phyloP scores from a whole-genome alignment of 2,329 filamentous ascomycete genomes.

The Epichloe scottii region DNA sequence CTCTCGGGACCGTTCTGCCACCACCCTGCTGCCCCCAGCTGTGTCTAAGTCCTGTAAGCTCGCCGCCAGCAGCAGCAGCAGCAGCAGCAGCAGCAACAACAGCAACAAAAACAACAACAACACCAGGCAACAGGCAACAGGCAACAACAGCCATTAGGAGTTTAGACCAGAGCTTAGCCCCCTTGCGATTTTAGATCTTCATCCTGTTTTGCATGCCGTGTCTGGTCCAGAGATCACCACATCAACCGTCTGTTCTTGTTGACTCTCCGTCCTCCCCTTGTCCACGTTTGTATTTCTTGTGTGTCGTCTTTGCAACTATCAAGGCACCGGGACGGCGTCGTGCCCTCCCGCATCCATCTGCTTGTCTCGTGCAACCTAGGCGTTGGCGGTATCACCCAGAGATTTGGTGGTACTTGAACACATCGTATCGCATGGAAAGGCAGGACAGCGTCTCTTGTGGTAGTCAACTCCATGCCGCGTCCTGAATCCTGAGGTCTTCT shows the following conservation, averaged over 20 bases:
- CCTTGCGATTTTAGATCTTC: neutral
- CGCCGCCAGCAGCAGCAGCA: neutral
- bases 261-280: neutral
- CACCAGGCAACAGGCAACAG: neutral
- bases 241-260: neutral
- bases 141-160: neutral
- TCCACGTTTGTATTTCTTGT: neutral
- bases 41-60: neutral
- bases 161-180: neutral
- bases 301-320: neutral
- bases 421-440: constrained; percentile 21
- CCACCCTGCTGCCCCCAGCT: constrained; percentile 1
- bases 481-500: constrained; percentile 3
- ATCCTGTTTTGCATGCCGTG: neutral
- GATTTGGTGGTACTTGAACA: constrained; percentile 17
- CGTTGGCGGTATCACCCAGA: constrained; percentile 32
- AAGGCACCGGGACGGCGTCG: constrained; percentile 4
- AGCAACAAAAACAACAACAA: neutral
- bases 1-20: neutral
- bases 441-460: constrained; percentile 24
- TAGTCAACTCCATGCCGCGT: constrained; percentile 9
- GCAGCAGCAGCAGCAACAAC: neutral
- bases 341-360: constrained; percentile 6
- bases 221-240: neutral
- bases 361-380: constrained; percentile 28